Evolutionary conservation across 2,329 filamentous ascomycete species (phyloP).

Genomic region (Allantophomopsis cytisporea): DNA sequence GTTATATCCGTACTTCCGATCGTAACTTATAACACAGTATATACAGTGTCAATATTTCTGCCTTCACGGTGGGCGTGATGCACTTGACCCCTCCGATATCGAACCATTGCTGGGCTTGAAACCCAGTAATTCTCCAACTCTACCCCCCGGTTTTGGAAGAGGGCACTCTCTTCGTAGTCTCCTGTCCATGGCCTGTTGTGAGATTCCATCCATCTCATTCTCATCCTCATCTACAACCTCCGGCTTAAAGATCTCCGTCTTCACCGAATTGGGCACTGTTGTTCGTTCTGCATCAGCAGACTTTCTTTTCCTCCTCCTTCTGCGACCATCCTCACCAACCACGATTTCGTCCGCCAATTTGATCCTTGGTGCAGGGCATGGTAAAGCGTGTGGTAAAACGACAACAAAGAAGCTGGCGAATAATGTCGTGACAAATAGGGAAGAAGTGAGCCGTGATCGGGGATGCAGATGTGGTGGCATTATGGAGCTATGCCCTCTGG

Average conservation of each 20-base stretch:
- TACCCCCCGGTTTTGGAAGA: conserved; percentile 75
- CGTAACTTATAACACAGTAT: too few species aligned
- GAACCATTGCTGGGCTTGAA: conserved; percentile 27
- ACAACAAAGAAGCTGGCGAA: conserved; percentile 87
- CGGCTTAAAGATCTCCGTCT: conserved; percentile 5
- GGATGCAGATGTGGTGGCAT: conserved; percentile 87
- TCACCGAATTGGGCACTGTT: conserved; percentile 3
- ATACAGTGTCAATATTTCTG: too few species aligned
- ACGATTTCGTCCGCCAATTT: conserved; percentile 53
- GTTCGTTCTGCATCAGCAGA: conserved; percentile 16
- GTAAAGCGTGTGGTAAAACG: conserved; percentile 75
- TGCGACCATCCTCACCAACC: conserved; percentile 17
- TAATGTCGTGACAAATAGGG: conserved; percentile 88
- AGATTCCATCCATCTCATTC: conserved; percentile 21
- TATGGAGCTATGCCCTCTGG: conserved; percentile 10
- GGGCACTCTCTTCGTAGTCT: conserved; percentile 64
- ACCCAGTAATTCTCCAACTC: conserved; percentile 63
- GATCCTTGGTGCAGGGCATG: conserved; percentile 72
- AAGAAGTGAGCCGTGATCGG: conserved; percentile 82
- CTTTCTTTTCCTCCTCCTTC: conserved; percentile 28
- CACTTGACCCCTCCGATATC: neutral
- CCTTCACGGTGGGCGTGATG: neutral
- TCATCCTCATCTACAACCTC: conserved; percentile 20
- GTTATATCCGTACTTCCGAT: too few species aligned
- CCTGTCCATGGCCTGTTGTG: conserved; percentile 21